A percentile compares a stretch with the other conserved stretches of the same genome.
Conservation (phyloP, 306 rosid genomes). For the Dryas octopetala region DNA sequence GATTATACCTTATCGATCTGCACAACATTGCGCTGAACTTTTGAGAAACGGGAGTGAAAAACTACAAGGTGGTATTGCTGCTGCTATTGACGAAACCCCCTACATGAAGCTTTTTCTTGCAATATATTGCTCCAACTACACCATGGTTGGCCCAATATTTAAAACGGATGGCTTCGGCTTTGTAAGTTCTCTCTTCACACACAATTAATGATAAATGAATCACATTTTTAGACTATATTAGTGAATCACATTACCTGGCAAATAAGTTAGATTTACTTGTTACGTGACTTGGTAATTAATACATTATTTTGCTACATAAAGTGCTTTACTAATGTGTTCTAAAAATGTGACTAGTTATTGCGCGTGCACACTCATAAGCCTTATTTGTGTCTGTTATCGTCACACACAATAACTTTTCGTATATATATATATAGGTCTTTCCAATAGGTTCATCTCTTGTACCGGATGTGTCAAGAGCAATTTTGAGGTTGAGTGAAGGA, state of each 20-base stretch:
- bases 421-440: constrained; percentile 26
- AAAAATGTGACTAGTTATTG: no score
- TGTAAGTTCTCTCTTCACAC: constrained; percentile 26
- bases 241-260: no score
- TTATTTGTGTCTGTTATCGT: no score
- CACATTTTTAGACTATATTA: no score
- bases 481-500: constrained; percentile 57
- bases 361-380: no score
- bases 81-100: constrained; percentile 41
- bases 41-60: constrained; percentile 27
- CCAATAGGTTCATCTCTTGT: constrained; percentile 55
- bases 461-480: constrained; percentile 60
- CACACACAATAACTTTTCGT: no score
- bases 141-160: constrained; percentile 21
- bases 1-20: constrained; percentile 16
- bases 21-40: constrained; percentile 18
- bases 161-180: constrained; percentile 39
- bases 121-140: constrained; percentile 38
- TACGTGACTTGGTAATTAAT: no score
- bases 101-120: constrained; percentile 27
- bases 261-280: no score
- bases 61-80: constrained; percentile 34
- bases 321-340: no score
- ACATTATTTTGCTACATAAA: no score
- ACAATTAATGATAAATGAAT: neutral